Evolutionary conservation across 768 basidiomycete species (phyloP), one percentile per base, ranked within the genome.

Genomic region (Royoungia palumana): DNA sequence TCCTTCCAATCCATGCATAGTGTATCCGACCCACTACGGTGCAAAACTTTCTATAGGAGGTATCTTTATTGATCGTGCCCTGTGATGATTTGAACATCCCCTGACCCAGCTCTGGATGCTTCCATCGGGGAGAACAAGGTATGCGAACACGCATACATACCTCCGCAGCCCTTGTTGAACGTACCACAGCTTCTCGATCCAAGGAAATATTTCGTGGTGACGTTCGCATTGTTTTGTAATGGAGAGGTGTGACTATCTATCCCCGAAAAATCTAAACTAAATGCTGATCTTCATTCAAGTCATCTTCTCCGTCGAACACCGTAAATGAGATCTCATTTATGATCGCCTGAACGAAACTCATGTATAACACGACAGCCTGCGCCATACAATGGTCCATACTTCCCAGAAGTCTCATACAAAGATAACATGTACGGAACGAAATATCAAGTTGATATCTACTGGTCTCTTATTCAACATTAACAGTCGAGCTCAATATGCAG

Each of bases 301-400:
- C 80, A 0, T 82, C 80, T 17, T 81, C 81, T 30, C 80, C 81
- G 25, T 82, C 80, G 0, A 82, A 81, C 59, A 81, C 81, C 50
- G 79, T 80, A 50, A 61, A 54, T n/a, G 1, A 36, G 28, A 35
- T 42, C 20, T 25, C 21, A 17, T 44, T n/a, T 8, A 34, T 24
- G n/a, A 16, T 8, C 14, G 17, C 11, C 48, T 37, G 34, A 17
- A 16, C 32, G 10, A 43, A 24, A 35, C 19, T 44, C 22, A 41
- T 36, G 36, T 36, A 30, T 25, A 17, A 12, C 24, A 14, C 16
- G 17, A 35, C 41, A 82, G 80, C 76, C 80, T 10, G 57, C 63
- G 5, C 80, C 80, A 0, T 77, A 78, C 58, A 78, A 79, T 50
- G 80, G 80, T 0, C 78, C 80, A 7, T 81, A 80, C 56, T 82